These are phyloP conservation scores for Akebia trifoliata DNA, from an alignment of 164 flowering plant species.

Conservation along the genomic window DNA sequence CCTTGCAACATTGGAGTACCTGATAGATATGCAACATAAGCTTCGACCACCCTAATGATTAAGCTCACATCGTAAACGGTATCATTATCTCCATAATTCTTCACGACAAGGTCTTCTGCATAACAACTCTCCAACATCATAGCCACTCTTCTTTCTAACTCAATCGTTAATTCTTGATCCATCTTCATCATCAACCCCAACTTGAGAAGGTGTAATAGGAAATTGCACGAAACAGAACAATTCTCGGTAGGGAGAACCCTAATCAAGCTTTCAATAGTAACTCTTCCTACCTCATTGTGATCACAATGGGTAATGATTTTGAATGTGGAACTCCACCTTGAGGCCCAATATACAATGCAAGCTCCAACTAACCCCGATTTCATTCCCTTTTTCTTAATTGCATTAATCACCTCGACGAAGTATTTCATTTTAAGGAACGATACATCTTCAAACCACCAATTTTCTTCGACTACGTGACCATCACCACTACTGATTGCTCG, in stretches of 20 bases:
- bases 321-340: constrained; percentile 25
- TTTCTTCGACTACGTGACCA: constrained; percentile 11
- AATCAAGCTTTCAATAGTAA: constrained; percentile 34
- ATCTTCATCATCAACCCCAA: constrained; percentile 25
- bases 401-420: constrained; percentile 32
- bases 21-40: constrained; percentile 20
- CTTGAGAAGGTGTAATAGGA: constrained; percentile 44
- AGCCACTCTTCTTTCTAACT: constrained; percentile 32
- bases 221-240: constrained; percentile 35
- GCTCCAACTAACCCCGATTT: constrained; percentile 29
- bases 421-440: constrained; percentile 37
- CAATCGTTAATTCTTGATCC: constrained; percentile 10
- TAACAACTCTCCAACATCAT: constrained; percentile 27
- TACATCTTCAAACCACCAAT: constrained; percentile 57
- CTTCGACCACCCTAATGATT: constrained; percentile 26
- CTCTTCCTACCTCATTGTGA: constrained; percentile 15
- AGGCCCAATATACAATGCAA: constrained; percentile 36
- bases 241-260: constrained; percentile 34
- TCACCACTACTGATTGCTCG: neutral
- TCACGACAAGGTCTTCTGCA: constrained; percentile 33
- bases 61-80: constrained; percentile 28
- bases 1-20: constrained; percentile 15
- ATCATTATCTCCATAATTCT: constrained; percentile 20
- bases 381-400: constrained; percentile 29
- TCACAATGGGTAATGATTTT: constrained; percentile 5